Conservation (phyloP, 2,329 filamentous ascomycete genomes). For the Didymella segeticola region DNA sequence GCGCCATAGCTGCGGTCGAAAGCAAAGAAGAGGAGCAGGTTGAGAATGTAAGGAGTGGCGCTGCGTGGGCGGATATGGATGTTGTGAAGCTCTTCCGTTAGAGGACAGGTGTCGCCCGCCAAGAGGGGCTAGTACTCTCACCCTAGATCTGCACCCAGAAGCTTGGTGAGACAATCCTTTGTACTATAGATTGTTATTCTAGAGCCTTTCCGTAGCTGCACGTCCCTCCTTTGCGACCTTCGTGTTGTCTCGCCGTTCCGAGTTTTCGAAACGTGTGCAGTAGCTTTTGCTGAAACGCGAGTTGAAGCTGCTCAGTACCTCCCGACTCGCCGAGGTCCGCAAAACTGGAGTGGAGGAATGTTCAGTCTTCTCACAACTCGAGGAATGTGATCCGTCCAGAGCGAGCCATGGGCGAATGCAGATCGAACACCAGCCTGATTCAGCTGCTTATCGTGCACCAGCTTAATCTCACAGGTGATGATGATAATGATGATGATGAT, state of each 20-base stretch:
- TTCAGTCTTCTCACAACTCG: neutral
- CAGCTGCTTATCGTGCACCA: neutral
- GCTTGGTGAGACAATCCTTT: conserved; percentile 19
- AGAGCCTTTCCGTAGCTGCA: conserved; percentile 6
- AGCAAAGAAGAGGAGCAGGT: conserved; percentile 24
- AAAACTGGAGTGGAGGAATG: neutral
- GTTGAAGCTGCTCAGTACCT: neutral
- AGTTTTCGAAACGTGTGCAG: conserved; percentile 12
- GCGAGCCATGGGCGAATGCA: neutral
- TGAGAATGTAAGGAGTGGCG: conserved; percentile 28
- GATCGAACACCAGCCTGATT: neutral
- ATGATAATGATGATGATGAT: neutral
- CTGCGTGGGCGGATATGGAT: conserved; percentile 32
- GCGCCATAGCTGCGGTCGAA: conserved; percentile 56
- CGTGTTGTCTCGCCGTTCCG: neutral
- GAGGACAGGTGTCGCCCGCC: conserved; percentile 27
- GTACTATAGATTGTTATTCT: conserved; percentile 14
- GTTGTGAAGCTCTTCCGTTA: conserved; percentile 36
- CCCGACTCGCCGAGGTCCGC: conserved; percentile 1
- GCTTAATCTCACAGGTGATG: neutral
- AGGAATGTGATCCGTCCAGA: neutral
- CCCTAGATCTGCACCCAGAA: conserved; percentile 30
- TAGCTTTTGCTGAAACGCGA: conserved; percentile 7
- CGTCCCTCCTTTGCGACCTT: neutral
- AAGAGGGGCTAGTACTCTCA: conserved; percentile 20